Evolutionary conservation across 1,139 yeast genomes (phyloP), one percentile per base, ranked within the genome.

Genomic region (Petasospora rhodanensis): DNA sequence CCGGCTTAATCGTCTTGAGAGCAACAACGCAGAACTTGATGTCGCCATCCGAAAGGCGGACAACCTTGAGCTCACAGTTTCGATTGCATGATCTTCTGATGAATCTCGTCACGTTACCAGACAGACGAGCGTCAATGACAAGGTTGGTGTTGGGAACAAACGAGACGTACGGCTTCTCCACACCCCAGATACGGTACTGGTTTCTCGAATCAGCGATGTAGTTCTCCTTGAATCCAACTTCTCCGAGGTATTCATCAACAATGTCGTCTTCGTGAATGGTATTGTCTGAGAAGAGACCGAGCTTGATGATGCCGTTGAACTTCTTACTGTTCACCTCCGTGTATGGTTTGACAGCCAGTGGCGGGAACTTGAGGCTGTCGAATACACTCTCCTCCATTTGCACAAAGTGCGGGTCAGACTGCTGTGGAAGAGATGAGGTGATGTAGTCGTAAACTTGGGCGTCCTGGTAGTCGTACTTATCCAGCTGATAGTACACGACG

Each of bases 151-250:
- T 49, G 14, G 77, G 65, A 56, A 70, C 63, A 50, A 72, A 60
- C 48, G 79, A 57, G 2, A 85, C 95, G 36, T 76, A 76, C 2
- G 93, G 91, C 51, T 87, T 87, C 10, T 94, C 79, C 13, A 86
- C 76, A 0, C 96, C 96, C 73, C 87, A 76, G n/a, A 72, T 57
- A 41, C 76, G 60, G 55, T 86, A 89, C 52, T 86, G 95, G 55
- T 89, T 91, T 34, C 77, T 64, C 8, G 75, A 67, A 46, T 85
- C 84, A 7, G 59, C 54, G 21, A 73, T 68, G 54, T 87, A 89
- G 45, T 72, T 73, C 15, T 68, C 66, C 43, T 77, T 77, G 31
- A 73, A 64, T 47, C 78, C 80, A 6, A 87, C 56, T 42, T 84
- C 93, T 7, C 97, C 97, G 10, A 77, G 57, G 42, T 77, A 70